These are phyloP conservation scores for Vaccinium darrowii DNA, from an alignment of 148 eudicot genomes.

Conservation along the genomic window DNA sequence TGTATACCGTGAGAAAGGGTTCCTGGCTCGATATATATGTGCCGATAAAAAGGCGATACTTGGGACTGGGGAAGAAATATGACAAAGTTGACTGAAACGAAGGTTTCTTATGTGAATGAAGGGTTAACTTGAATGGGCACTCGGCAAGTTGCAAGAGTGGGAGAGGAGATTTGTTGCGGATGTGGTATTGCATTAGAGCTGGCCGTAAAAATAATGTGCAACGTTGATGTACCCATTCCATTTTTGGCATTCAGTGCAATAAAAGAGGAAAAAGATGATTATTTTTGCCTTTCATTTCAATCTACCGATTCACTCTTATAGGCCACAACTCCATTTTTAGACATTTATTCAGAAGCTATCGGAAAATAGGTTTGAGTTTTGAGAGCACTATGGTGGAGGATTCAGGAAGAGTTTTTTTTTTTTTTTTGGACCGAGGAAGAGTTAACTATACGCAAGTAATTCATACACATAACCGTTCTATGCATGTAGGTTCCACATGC, in stretches of 20 bases:
- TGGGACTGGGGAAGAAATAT: neutral
- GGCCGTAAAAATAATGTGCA: neutral
- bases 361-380: neutral
- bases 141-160: neutral
- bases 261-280: conserved; percentile 7
- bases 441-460: too few relatives aligned
- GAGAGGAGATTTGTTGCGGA: conserved; percentile 1
- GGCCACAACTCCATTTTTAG: neutral
- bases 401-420: neutral
- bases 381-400: neutral
- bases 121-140: neutral
- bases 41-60: neutral
- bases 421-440: too few relatives aligned
- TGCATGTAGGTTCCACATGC: neutral
- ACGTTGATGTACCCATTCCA: conserved; percentile 1
- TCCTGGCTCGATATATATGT: neutral
- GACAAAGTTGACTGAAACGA: neutral
- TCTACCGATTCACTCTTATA: neutral
- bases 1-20: neutral
- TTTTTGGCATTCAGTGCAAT: conserved; percentile 12
- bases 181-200: neutral
- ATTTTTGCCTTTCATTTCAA: neutral
- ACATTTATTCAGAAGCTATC: neutral
- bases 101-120: neutral
- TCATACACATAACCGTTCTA: too few relatives aligned